phyloP scores from a whole-genome alignment of 306 rosid genomes.

The Parietaria judaica region DNA sequence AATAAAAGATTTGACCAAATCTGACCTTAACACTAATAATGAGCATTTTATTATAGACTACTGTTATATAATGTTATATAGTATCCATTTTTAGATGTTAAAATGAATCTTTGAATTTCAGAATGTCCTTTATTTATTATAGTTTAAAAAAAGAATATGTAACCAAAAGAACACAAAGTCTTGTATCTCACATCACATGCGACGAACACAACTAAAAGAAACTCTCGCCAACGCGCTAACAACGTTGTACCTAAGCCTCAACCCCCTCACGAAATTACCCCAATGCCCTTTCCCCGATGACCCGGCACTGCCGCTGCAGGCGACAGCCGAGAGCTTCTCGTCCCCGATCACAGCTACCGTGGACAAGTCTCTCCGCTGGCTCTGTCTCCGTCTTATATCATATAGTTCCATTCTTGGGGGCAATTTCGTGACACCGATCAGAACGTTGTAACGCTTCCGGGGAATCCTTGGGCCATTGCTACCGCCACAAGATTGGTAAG shows the following conservation, averaged over 20 bases:
- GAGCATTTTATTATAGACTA: too few species aligned
- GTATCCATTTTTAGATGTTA: too few species aligned
- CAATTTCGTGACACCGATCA: constrained; percentile 30
- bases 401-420: constrained; percentile 34
- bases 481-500: background rate
- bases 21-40: too few species aligned
- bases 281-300: constrained; percentile 13
- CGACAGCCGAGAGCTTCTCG: constrained; percentile 5
- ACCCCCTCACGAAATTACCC: constrained; percentile 16
- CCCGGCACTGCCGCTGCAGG: background rate
- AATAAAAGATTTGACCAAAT: too few species aligned
- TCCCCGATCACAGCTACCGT: constrained; percentile 16
- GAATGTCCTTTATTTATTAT: too few species aligned
- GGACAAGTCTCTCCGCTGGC: background rate
- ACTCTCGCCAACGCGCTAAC: constrained; percentile 20
- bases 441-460: constrained; percentile 20
- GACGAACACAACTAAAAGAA: constrained; percentile 27
- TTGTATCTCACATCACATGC: constrained; percentile 4
- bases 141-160: too few species aligned
- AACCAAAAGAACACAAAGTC: background rate
- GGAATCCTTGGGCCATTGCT: background rate
- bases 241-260: constrained; percentile 23
- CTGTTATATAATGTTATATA: too few species aligned
- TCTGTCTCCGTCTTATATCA: constrained; percentile 36
- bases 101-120: too few species aligned